These are phyloP conservation scores for Penicillium sp. DNA, from an alignment of 2,329 filamentous ascomycete species.

Conservation along the genomic window DNA sequence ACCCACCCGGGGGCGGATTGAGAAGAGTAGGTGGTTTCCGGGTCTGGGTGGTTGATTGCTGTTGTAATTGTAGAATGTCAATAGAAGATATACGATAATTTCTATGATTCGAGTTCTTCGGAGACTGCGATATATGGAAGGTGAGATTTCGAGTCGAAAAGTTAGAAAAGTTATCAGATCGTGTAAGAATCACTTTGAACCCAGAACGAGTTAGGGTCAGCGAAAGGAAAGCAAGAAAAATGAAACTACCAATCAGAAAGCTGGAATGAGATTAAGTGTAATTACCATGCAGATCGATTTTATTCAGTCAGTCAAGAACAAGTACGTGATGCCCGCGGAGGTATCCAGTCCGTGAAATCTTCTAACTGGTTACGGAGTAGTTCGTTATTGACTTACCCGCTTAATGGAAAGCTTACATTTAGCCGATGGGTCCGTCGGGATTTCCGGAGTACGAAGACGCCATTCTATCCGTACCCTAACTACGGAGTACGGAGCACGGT, in stretches of 20 bases:
- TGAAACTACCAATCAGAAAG: neutral
- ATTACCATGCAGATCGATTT: neutral
- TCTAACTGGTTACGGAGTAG: neutral
- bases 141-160: neutral
- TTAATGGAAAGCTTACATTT: neutral
- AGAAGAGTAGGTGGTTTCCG: too few species aligned
- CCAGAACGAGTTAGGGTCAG: neutral
- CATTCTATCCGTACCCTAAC: too few species aligned
- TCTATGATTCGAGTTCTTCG: too few species aligned
- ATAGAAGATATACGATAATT: too few species aligned
- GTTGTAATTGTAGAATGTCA: too few species aligned
- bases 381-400: too few species aligned
- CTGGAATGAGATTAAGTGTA: neutral
- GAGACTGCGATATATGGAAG: neutral
- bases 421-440: too few species aligned
- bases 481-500: too few species aligned
- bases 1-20: constrained; percentile 12
- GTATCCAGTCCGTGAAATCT: constrained; percentile 13
- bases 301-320: neutral
- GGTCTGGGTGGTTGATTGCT: neutral
- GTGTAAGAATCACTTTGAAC: neutral
- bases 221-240: neutral
- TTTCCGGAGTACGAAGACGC: too few species aligned
- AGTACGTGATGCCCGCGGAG: constrained; percentile 3
- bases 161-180: neutral